Evolutionary conservation across 495 filamentous ascomycete species (phyloP), one percentile per base, ranked within the genome.

Genomic region (Aspergillus sclerotioniger): DNA sequence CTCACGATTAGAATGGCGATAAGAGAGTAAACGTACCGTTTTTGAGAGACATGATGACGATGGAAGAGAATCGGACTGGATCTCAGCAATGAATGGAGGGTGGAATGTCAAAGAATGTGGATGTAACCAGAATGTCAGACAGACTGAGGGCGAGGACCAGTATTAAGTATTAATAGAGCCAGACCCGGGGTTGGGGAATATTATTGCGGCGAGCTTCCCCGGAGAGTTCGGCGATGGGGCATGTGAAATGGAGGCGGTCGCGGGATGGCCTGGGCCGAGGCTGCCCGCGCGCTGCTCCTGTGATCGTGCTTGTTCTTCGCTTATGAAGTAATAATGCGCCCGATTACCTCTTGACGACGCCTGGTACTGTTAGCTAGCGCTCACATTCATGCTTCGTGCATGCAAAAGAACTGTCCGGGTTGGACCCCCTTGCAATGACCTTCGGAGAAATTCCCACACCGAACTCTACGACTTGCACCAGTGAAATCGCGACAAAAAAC

Each of bases 21-120:
- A 50, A 46, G 12, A 21, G 37, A 50, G 52, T 45, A 37, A 44
- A 45, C 74, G 44, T 83, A 91, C 90, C 83, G 77, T 87, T 86
- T 77, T 89, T 90, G 75, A 95, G 83, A 85, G 89, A 84, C 90
- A 95, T 95, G 58, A 60, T 86, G 73, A 52, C 8, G 32, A 28
- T 29, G 16, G 17, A 25, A 32, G 6, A 35, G 29, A 48, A 17
- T 2, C 8, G 20, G 12, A 49, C 16, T 31, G 48, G 28, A 15
- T 20, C 28, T 33, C 12, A 17, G n/a, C 12, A 37, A 35, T 37
- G 51, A 43, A 50, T 8, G 20, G 13, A 21, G 28, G 15, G 16
- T 12, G 25, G 43, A 2, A 39, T 12, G 33, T 32, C 17, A 44
- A 31, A 39, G 16, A 25, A 50, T 57, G 59, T 53, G 1, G 21